Evolutionary conservation across 768 basidiomycete genomes (phyloP).

Genomic region (Podaxis mareebaensis): DNA sequence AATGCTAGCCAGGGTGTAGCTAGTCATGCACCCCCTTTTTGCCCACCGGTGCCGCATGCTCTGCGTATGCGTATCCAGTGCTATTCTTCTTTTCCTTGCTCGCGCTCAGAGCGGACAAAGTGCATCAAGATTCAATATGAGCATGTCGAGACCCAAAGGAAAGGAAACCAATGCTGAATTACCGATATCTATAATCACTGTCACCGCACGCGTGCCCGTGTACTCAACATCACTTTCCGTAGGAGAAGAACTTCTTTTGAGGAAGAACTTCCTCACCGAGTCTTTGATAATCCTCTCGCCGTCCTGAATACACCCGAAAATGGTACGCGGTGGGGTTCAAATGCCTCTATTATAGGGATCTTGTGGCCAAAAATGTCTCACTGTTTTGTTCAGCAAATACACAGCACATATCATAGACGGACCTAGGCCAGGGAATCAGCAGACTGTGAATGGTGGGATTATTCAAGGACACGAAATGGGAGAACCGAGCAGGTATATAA

Average conservation of each 20-base stretch:
- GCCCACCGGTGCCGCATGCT: not conserved
- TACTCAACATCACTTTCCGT: not conserved
- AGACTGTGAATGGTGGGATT: not conserved
- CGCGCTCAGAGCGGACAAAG: not conserved
- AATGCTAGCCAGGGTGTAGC: not conserved
- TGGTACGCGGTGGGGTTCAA: not conserved
- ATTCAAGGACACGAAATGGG: not conserved
- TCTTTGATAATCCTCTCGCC: not conserved
- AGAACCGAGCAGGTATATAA: not conserved
- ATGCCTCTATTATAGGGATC: not conserved
- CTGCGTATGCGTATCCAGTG: not conserved
- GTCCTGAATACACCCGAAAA: not conserved
- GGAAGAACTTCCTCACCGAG: slow-evolving; percentile 13
- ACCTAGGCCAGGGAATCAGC: not conserved
- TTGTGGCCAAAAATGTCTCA: slow-evolving; percentile 1
- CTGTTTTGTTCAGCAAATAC: not conserved
- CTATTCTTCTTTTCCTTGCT: not conserved
- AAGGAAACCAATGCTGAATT: slow-evolving; percentile 6
- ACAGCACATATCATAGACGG: not conserved
- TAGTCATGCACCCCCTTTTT: not conserved
- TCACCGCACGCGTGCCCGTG: not conserved
- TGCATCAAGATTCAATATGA: not conserved
- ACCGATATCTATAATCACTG: not conserved
- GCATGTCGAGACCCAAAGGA: not conserved
- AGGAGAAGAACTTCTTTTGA: slow-evolving; percentile 1